These are phyloP conservation scores for Artemisia argyi DNA, from an alignment of 129 eudicot species.

Conservation along the genomic window DNA sequence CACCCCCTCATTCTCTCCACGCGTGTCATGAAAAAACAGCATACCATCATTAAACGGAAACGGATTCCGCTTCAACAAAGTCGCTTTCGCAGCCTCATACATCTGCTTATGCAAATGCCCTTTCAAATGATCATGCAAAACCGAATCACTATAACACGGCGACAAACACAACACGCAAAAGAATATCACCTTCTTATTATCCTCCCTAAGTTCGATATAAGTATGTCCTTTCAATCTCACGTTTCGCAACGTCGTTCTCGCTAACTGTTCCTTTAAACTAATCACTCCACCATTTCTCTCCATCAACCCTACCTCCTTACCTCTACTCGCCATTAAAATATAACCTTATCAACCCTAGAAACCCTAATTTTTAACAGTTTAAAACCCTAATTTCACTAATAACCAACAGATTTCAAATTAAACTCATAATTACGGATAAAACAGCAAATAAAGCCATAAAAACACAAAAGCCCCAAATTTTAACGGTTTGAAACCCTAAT, in stretches of 20 bases:
- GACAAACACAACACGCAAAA: slow-evolving; percentile 80
- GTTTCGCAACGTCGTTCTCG: slow-evolving; percentile 51
- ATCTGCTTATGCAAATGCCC: slow-evolving; percentile 71
- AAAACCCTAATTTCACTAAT: not conserved
- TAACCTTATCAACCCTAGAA: not conserved
- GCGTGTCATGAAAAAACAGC: slow-evolving; percentile 48
- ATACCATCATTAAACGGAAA: slow-evolving; percentile 93
- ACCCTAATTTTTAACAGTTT: not conserved
- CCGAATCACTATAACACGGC: slow-evolving; percentile 76
- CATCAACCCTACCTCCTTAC: slow-evolving; percentile 56
- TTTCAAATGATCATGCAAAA: slow-evolving; percentile 68
- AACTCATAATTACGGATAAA: not conserved
- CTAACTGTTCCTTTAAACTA: slow-evolving; percentile 66
- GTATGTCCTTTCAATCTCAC: slow-evolving; percentile 77
- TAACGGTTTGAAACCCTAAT: too few relatives aligned
- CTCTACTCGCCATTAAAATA: slow-evolving; percentile 48
- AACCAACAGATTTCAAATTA: not conserved
- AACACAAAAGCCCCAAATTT: not conserved
- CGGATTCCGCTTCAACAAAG: slow-evolving; percentile 76
- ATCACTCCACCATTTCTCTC: slow-evolving; percentile 22
- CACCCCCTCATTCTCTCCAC: not conserved
- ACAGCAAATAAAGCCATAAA: not conserved
- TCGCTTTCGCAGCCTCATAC: slow-evolving; percentile 65
- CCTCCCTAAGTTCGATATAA: slow-evolving; percentile 85
- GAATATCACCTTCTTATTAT: slow-evolving; percentile 70